Evolutionary conservation across 2,329 filamentous ascomycete species (phyloP), one percentile per base, ranked within the genome.

Genomic region (Ascocoryne sarcoides): DNA sequence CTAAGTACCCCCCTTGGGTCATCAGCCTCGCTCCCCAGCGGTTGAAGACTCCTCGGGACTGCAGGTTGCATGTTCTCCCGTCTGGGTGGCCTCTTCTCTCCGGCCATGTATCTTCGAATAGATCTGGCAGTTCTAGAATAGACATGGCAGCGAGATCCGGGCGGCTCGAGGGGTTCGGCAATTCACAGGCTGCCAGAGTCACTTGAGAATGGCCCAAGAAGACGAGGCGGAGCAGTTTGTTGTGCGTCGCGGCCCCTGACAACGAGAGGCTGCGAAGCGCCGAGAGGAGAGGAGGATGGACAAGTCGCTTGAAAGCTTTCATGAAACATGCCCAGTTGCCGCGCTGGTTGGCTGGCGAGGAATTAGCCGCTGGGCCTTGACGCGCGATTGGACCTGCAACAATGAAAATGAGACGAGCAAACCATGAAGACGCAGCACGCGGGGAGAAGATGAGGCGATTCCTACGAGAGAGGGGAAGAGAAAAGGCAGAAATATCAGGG

Each of bases 81-180:
- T 20, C 28, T 4, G 15, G 23, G 32, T 32, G 46, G 46, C 47
- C 48, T 39, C 41, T 38, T 37, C 40, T 46, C 42, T 42, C 52
- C 42, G 55, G 37, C 52, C 53, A 21, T 54, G 52, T 53, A 45
- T 45, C 53, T 50, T 50, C 53, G 55, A 57, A 59, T 58, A 54
- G 49, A 43, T 48, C 36, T 36, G 20, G 40, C 12, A 17, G 30
- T 17, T 32, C 37, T 17, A 40, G 38, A 51, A 50, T 44, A 52
- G 48, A 37, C 37, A 48, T 39, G 39, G 42, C 37, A 33, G 19
- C 7, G 10, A 28, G 15, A 32, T 39, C 35, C 23, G 40, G 49
- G 52, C 50, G 47, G 51, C 36, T 53, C 43, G 42, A 47, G 48
- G 45, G 42, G 49, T 34, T 34, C 36, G 32, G n/a, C 33, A 14